Conservation (phyloP, 768 basidiomycete genomes). For the Neoboletus brunneissimus region DNA sequence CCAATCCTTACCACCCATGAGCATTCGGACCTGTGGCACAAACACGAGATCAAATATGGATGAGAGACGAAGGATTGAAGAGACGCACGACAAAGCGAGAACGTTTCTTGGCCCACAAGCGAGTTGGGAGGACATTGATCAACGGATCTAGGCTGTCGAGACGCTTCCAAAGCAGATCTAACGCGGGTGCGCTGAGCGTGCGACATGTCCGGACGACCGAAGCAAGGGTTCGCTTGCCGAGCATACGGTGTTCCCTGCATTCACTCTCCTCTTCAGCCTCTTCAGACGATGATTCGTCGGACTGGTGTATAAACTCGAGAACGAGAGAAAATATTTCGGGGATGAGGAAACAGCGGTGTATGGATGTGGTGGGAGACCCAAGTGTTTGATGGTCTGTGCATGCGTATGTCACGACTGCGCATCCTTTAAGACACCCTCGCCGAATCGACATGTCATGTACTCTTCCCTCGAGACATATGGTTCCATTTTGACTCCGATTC, state of each 20-base stretch:
- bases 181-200: constrained; percentile 15
- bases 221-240: constrained; percentile 12
- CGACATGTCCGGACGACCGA: constrained; percentile 20
- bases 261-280: no score
- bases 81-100: constrained; percentile 8
- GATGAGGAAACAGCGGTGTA: constrained; percentile 14
- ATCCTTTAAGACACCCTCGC: no score
- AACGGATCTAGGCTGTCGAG: constrained; percentile 15
- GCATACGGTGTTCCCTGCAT: not conserved
- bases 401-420: no score
- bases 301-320: constrained; percentile 7
- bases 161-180: constrained; percentile 22
- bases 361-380: no score
- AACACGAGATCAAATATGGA: not conserved
- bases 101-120: constrained; percentile 9
- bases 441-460: no score
- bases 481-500: no score
- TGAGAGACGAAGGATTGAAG: no score
- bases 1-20: constrained; percentile 15
- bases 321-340: constrained; percentile 12
- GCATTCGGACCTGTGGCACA: constrained; percentile 2
- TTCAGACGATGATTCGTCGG: not conserved
- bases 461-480: no score
- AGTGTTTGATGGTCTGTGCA: no score
- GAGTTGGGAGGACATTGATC: constrained; percentile 13